Evolutionary conservation across 225 moss, liverwort and hornwort genomes (phyloP).

Genomic region (Pseudisothecium myosuroides): DNA sequence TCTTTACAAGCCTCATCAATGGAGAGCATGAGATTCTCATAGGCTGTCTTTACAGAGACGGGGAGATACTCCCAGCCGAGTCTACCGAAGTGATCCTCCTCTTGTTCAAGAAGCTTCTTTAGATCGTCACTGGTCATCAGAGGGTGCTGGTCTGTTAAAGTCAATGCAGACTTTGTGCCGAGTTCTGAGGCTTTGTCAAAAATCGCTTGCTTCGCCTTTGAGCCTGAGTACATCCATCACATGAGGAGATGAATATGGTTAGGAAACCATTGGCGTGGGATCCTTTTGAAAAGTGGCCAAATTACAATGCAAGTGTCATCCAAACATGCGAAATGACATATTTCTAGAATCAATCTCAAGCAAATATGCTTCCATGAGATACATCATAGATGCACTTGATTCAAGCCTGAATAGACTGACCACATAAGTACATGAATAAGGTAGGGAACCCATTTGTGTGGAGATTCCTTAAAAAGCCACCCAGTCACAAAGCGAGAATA

Average conservation of each 20-base stretch:
- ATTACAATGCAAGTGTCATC: neutral
- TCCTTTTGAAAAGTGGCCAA: neutral
- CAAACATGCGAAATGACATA: neutral
- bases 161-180: constrained; percentile 37
- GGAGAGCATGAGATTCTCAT: constrained; percentile 30
- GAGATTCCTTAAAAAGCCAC: neutral
- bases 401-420: neutral
- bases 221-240: neutral
- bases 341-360: neutral
- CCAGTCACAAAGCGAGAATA: neutral
- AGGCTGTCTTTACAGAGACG: constrained; percentile 25
- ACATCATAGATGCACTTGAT: neutral
- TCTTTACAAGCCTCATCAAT: constrained; percentile 35
- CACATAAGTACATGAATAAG: neutral
- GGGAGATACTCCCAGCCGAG: constrained; percentile 46
- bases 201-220: constrained; percentile 40
- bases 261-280: neutral
- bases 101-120: constrained; percentile 28
- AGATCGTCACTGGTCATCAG: constrained; percentile 15
- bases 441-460: too few relatives aligned
- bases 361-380: neutral
- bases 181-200: constrained; percentile 41
- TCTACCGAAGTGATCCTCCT: constrained; percentile 45
- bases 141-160: constrained; percentile 19
- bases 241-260: neutral